Evolutionary conservation across 768 basidiomycete species (phyloP).

Genomic region (Crassisporium funariophilum): DNA sequence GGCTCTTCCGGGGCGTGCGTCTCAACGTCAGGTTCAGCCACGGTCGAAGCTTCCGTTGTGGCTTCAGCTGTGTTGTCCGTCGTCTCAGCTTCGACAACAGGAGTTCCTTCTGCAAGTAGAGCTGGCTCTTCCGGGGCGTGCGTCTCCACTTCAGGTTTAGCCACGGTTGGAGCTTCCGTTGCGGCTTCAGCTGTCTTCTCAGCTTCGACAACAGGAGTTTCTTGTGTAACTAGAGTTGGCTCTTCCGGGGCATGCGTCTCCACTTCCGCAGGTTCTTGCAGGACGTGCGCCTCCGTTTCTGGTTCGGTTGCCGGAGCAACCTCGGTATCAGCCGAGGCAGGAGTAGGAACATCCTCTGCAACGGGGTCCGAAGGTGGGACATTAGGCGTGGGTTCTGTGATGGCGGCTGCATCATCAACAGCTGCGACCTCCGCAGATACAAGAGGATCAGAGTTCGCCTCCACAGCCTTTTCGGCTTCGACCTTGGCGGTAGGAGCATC

Average conservation of each 20-base stretch:
- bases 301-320: conserved; percentile 6
- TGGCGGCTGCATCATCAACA: no score
- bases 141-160: conserved; percentile 8
- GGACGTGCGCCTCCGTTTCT: neutral
- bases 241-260: neutral
- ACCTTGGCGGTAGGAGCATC: conserved; percentile 7
- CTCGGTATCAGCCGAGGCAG: neutral
- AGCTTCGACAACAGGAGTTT: conserved; percentile 8
- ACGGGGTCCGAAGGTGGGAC: no score
- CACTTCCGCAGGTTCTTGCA: neutral
- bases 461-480: neutral
- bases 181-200: neutral
- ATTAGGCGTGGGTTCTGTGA: no score
- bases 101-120: neutral
- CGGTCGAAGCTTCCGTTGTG: neutral
- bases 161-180: neutral
- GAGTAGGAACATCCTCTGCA: neutral
- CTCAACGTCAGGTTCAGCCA: neutral
- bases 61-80: neutral
- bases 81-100: neutral
- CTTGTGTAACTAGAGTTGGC: conserved; percentile 2
- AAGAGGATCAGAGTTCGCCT: no score
- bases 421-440: no score
- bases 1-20: neutral
- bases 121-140: neutral